These are phyloP conservation scores for Camellia oleifera DNA, from an alignment of 179 eudicot species.

Conservation along the genomic window DNA sequence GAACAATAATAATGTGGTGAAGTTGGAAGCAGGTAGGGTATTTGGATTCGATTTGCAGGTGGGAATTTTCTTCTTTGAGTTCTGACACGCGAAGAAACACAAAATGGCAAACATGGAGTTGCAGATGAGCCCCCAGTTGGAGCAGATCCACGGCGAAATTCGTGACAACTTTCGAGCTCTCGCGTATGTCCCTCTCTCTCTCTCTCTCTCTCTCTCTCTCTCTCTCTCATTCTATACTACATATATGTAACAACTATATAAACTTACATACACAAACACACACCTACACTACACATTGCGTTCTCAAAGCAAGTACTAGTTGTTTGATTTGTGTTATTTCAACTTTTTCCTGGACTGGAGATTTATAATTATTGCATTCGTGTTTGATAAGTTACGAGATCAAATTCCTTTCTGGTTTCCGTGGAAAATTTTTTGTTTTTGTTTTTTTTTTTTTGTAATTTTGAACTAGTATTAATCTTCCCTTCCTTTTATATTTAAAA, in stretches of 20 bases:
- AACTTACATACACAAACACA: neutral
- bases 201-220: neutral
- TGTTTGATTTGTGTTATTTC: neutral
- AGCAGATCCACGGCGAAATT: conserved; percentile 97
- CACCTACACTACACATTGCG: neutral
- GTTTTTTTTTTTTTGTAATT: too few relatives aligned
- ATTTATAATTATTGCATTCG: neutral
- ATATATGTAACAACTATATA: too few relatives aligned
- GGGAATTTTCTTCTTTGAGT: neutral
- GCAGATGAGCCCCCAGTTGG: conserved; percentile 90
- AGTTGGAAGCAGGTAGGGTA: neutral
- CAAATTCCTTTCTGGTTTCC: neutral
- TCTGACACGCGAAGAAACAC: conserved; percentile 14
- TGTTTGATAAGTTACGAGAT: neutral
- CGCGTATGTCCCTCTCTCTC: conserved; percentile 38
- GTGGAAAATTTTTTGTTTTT: neutral
- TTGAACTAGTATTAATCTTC: too few relatives aligned
- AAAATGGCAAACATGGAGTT: conserved; percentile 56
- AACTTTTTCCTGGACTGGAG: neutral
- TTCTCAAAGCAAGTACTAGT: neutral
- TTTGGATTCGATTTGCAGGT: conserved; percentile 11
- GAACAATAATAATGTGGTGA: neutral
- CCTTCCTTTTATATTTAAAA: too few relatives aligned
- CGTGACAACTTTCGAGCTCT: conserved; percentile 88
- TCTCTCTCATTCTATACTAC: too few relatives aligned